Conservation (phyloP, 495 filamentous ascomycete species). For the Aspergillus sclerotiicarbonarius region DNA sequence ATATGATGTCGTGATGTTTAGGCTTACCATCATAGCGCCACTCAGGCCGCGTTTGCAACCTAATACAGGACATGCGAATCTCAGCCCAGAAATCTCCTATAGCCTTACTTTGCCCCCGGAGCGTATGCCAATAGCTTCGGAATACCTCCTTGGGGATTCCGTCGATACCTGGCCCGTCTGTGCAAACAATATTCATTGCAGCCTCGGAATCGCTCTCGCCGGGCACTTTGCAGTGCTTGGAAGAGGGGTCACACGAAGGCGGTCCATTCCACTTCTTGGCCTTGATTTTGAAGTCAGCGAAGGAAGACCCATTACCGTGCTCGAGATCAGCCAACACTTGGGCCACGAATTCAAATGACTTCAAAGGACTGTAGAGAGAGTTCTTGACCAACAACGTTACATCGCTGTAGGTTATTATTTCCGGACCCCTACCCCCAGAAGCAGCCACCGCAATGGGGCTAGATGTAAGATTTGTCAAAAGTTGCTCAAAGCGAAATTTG, state of each 20-base stretch:
- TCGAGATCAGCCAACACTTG: neutral
- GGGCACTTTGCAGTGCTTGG: neutral
- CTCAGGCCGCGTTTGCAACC: neutral
- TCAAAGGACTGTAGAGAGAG: neutral
- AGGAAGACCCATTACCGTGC: neutral
- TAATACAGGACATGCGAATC: neutral
- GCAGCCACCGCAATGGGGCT: neutral
- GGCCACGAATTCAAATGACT: neutral
- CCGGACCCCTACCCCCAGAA: neutral
- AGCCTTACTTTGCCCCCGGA: neutral
- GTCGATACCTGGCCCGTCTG: neutral
- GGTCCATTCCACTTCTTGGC: neutral
- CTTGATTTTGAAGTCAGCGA: neutral
- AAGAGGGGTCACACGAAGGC: neutral
- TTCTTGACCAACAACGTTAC: neutral
- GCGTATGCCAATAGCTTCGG: neutral
- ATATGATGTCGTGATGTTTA: neutral
- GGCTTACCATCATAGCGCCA: neutral
- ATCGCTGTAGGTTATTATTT: conserved; percentile 6
- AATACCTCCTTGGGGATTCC: neutral
- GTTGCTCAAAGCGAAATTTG: neutral
- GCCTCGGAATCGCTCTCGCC: neutral
- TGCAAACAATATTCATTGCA: neutral
- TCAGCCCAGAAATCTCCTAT: neutral
- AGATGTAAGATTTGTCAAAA: neutral